Evolutionary conservation across 768 basidiomycete species (phyloP), one percentile per base, ranked within the genome.

Genomic region (Suillus americanus): DNA sequence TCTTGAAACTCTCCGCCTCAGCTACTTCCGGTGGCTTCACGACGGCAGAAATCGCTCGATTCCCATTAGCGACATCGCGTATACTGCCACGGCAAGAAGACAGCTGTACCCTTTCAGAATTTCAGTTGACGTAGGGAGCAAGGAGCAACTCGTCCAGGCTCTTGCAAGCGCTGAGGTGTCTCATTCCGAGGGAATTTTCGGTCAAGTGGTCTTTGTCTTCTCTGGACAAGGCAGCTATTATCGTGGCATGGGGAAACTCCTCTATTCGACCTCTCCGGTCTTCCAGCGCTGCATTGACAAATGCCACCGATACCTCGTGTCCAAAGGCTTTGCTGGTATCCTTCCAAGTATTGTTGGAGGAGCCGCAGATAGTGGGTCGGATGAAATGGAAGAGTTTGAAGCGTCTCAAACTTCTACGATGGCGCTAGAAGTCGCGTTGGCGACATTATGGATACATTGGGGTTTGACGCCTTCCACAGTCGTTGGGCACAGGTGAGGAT

Each of bases 151-250:
- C 3, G 63, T 83, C 8, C 73, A 77, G 20, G 81, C 79, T 56
- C 77, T 92, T 9, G 67, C 65, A 6, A 67, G 66, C 0, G 78
- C 83, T 8, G 61, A 75, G 4, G 69, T 79, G 28, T 70, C 77
- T 23, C 72, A 78, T 48, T 71, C 74, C 28, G 65, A 70, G n/a
- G 68, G 74, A 18, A 38, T 63, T 1, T 66, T 71, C 13, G 70
- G 69, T n/a, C 75, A 78, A 4, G 79, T 83, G 1, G 80, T 85
- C 6, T 90, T 92, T 68, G 86, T 91, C 4, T 91, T 90, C 72
- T 87, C 90, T 20, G 91, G 91, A 9, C 89, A 91, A 70, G 91
- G 90, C 45, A 79, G 83, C 38, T 89, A 91, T 66, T 88, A 88
- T 75, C 70, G 79, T 20, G 83, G 85, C 7, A 91, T 91, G 89